Evolutionary conservation across 768 basidiomycete species (phyloP).

Genomic region (Melanogaster broomeanus): DNA sequence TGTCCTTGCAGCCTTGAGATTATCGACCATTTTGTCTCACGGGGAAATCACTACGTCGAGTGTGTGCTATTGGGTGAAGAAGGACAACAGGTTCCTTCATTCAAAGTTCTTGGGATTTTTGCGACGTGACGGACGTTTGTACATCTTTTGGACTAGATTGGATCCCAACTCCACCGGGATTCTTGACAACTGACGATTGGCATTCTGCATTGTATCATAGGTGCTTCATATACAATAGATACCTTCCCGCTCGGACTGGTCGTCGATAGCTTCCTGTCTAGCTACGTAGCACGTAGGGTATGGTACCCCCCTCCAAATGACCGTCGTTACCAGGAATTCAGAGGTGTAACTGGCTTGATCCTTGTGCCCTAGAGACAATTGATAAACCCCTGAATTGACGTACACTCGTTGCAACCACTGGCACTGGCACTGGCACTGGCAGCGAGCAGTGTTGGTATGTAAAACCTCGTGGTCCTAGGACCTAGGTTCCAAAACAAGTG

Average conservation of each 20-base stretch:
- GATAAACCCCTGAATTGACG: too few relatives aligned
- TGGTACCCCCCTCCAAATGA: too few relatives aligned
- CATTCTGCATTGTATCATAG: not conserved
- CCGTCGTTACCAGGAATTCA: too few relatives aligned
- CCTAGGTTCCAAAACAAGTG: not conserved
- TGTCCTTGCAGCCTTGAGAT: conserved; percentile 60
- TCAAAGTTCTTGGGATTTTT: conserved; percentile 93
- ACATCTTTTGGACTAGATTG: not conserved
- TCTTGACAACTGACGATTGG: not conserved
- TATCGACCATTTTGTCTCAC: conserved; percentile 84
- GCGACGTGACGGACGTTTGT: conserved; percentile 49
- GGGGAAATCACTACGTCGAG: conserved; percentile 92
- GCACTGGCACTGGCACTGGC: too few relatives aligned
- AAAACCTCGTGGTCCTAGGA: too few relatives aligned
- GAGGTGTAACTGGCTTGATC: too few relatives aligned
- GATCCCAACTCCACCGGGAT: not conserved
- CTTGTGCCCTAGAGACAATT: too few relatives aligned
- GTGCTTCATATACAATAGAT: not conserved
- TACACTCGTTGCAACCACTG: too few relatives aligned
- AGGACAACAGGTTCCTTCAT: conserved; percentile 72
- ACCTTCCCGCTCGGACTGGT: not conserved
- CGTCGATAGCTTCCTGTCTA: not conserved
- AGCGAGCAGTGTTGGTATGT: too few relatives aligned
- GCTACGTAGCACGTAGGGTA: too few relatives aligned
- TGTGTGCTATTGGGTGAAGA: conserved; percentile 89